Percentiles rank a stretch among this genome's conserved stretches.
Conservation (phyloP, 306 rosid species). For the Heteromeles arbutifolia region DNA sequence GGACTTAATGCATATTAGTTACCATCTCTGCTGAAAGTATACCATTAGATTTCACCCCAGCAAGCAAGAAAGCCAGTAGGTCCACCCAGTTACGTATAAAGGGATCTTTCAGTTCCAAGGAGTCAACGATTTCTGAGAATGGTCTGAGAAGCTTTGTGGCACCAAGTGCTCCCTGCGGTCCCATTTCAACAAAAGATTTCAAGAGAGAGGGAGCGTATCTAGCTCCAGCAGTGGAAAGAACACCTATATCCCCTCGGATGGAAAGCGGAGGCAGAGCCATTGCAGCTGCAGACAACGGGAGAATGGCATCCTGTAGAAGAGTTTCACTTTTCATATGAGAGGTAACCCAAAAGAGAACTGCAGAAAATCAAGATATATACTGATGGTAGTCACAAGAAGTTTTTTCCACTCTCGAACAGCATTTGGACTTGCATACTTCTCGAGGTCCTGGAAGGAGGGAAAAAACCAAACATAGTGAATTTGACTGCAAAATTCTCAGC, state of each 20-base stretch:
- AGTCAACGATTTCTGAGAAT: slow-evolving; percentile 78
- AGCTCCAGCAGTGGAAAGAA: slow-evolving; percentile 79
- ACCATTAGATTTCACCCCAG: slow-evolving; percentile 79
- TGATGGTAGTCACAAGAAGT: slow-evolving; percentile 54
- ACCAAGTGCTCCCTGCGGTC: slow-evolving; percentile 76
- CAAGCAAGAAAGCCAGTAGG: slow-evolving; percentile 84
- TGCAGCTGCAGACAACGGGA: slow-evolving; percentile 83
- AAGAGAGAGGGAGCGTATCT: slow-evolving; percentile 86
- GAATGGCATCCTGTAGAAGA: slow-evolving; percentile 68
- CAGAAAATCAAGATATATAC: background rate
- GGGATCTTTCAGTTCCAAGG: slow-evolving; percentile 64
- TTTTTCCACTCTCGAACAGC: slow-evolving; percentile 80
- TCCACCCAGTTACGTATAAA: slow-evolving; percentile 85
- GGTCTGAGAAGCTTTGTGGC: slow-evolving; percentile 82
- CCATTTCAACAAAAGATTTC: slow-evolving; percentile 74
- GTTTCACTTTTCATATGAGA: slow-evolving; percentile 19
- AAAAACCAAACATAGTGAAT: background rate
- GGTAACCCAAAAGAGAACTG: background rate
- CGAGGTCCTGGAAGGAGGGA: slow-evolving; percentile 54
- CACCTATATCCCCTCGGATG: slow-evolving; percentile 81
- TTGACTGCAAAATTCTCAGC: background rate
- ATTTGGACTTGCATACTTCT: slow-evolving; percentile 67
- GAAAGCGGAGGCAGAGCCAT: slow-evolving; percentile 95
- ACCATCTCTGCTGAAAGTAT: slow-evolving; percentile 94
- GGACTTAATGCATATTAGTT: slow-evolving; percentile 20